Evolutionary conservation across 2,329 filamentous ascomycete species (phyloP), one percentile per base, ranked within the genome.

Genomic region (Tothia fuscella): DNA sequence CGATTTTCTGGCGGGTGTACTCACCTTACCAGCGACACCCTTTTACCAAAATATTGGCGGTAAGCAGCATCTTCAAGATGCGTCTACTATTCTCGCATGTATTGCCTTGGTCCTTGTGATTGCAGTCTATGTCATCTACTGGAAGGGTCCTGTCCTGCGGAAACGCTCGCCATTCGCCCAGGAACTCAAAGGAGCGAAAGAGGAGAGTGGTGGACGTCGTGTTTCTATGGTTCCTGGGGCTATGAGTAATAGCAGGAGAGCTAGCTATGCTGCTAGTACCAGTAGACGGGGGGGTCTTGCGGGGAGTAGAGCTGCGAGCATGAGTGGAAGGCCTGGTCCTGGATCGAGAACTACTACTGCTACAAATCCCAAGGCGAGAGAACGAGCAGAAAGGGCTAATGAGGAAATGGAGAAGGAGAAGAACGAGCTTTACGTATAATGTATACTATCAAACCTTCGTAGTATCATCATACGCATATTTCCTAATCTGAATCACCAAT

Each of bases 1-100:
- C 48, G 81, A 86, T 53, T 78, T 86, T 58, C 63, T 86, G 0
- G 82, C 81, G 2, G 81, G 82, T 58, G 67, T 84, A 6, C 71
- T 82, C 1, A 81, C 80, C 1, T 66, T 84, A 38, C 79, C 41
- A 5, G 44, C 44, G 4, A 38, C 29, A 16, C 44, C 41, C 13
- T 43, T 43, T 26, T 43, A 41, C 41, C 24, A 22, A 17, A 43
- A 43, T 20, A 43, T 43, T 16, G 41, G 41, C 22, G 41, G 44
- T 38, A 61, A 32, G 60, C 67, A 53, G 54, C 76, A 59, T 37
- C 51, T 62, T 4, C 66, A 72, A 22, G 66, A 66, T 47, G 73
- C 75, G 0, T 74, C 70, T 20, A 72, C 71, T 0, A 65, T 77
- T n/a, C 65, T 79, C 0, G 70, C 65, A 12, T 63, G 56, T 24